A percentile compares a stretch with the other conserved stretches of the same genome.
These are phyloP conservation scores for Helicocarpus griseus DNA, from an alignment of 2,329 filamentous ascomycete species.

Conservation along the genomic window DNA sequence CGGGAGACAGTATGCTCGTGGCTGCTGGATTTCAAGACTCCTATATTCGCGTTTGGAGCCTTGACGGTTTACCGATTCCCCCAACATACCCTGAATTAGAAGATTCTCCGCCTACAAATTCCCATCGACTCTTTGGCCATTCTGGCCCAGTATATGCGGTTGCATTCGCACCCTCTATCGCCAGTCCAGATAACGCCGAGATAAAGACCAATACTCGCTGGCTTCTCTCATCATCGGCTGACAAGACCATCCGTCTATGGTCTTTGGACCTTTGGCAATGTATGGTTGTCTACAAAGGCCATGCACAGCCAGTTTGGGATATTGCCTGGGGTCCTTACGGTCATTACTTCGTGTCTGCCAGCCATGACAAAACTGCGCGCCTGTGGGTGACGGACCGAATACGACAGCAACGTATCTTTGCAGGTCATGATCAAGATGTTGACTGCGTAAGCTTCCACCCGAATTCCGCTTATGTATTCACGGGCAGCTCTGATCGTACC, in stretches of 20 bases:
- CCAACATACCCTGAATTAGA: slow-evolving; percentile 53
- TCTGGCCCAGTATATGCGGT: slow-evolving; percentile 82
- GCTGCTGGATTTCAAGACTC: slow-evolving; percentile 87
- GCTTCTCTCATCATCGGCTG: slow-evolving; percentile 76
- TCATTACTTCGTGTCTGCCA: slow-evolving; percentile 84
- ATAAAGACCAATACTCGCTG: slow-evolving; percentile 58
- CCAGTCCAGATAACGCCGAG: slow-evolving; percentile 39
- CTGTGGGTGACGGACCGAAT: slow-evolving; percentile 92
- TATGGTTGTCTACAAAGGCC: slow-evolving; percentile 86
- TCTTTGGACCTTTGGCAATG: slow-evolving; percentile 87
- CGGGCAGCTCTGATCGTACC: slow-evolving; percentile 83
- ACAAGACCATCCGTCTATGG: slow-evolving; percentile 86
- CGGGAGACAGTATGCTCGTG: slow-evolving; percentile 76
- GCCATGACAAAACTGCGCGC: slow-evolving; percentile 81
- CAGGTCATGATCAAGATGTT: slow-evolving; percentile 89
- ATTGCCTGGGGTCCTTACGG: slow-evolving; percentile 85
- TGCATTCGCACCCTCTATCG: slow-evolving; percentile 68
- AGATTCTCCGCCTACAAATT: slow-evolving; percentile 57
- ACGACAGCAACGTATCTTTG: slow-evolving; percentile 75
- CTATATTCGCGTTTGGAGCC: slow-evolving; percentile 88
- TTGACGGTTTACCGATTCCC: slow-evolving; percentile 73
- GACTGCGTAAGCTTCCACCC: slow-evolving; percentile 89
- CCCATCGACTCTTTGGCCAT: slow-evolving; percentile 73
- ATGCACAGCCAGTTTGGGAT: slow-evolving; percentile 82
- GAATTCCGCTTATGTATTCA: slow-evolving; percentile 89